Percentiles rank a stretch among this genome's conserved stretches.
Conservation (phyloP, 495 filamentous ascomycete genomes). For the Hapsidospora chrysogenum region DNA sequence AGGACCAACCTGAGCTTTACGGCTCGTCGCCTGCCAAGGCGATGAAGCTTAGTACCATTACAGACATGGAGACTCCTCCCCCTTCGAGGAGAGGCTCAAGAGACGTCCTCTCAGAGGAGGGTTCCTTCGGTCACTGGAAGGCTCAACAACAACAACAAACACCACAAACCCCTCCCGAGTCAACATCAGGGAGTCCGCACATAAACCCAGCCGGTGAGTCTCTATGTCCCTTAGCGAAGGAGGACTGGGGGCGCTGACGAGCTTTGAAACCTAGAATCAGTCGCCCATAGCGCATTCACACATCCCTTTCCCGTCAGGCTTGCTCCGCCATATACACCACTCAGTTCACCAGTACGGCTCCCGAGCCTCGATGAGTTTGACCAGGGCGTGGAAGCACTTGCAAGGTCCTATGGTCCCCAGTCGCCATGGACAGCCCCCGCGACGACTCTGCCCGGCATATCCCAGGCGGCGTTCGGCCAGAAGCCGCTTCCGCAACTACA, state of each 20-base stretch:
- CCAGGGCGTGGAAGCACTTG: constrained; percentile 1
- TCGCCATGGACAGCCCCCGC: background rate
- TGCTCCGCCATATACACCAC: too few relatives aligned
- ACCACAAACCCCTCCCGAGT: constrained; percentile 3
- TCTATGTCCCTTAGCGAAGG: too few relatives aligned
- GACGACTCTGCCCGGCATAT: background rate
- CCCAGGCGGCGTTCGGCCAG: background rate
- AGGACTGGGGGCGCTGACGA: too few relatives aligned
- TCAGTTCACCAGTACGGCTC: background rate
- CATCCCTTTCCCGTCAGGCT: too few relatives aligned
- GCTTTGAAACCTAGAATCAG: too few relatives aligned
- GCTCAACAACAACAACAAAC: background rate
- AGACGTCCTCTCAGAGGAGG: background rate
- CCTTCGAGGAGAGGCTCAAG: background rate
- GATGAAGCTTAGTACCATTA: background rate
- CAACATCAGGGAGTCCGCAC: constrained; percentile 1
- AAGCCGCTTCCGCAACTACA: background rate
- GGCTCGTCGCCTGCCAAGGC: background rate
- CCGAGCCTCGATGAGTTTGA: constrained; percentile 2
- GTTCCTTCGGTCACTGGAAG: background rate
- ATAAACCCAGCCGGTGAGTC: constrained; percentile 1
- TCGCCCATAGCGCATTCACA: too few relatives aligned
- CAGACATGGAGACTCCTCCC: background rate
- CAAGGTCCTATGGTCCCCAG: background rate
- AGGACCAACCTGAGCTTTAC: background rate